Evolutionary conservation across 169 alveolate species (phyloP).

Genomic region (Eimeria acervulina): DNA sequence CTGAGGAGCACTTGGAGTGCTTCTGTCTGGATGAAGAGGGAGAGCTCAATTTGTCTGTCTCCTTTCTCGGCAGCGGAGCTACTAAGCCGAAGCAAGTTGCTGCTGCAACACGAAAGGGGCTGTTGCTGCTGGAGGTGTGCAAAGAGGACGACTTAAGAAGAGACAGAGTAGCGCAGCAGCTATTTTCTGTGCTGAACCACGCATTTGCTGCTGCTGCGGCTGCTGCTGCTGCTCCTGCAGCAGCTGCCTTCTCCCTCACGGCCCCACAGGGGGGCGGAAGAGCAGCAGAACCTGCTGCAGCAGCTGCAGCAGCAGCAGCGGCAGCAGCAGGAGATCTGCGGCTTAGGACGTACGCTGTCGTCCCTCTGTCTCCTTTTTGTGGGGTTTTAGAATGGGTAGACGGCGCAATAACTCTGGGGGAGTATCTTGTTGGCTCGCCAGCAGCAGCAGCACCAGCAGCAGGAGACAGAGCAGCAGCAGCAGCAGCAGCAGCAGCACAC

Average conservation of each 20-base stretch:
- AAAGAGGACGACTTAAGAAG: slow-evolving; percentile 78
- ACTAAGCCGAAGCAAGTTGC: slow-evolving; percentile 52
- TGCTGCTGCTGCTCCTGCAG: background rate
- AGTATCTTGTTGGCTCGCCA: slow-evolving; percentile 83
- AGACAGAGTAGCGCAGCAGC: slow-evolving; percentile 86
- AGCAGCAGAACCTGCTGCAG: background rate
- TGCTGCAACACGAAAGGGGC: slow-evolving; percentile 66
- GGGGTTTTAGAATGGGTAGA: slow-evolving; percentile 97
- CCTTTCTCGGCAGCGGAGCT: slow-evolving; percentile 46
- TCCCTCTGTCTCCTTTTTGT: slow-evolving; percentile 94
- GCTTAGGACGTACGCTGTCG: slow-evolving; percentile 92
- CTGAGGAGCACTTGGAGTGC: slow-evolving; percentile 3
- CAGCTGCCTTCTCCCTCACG: background rate
- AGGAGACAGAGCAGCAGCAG: slow-evolving; percentile 11
- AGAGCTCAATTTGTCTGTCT: background rate
- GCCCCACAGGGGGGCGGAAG: background rate
- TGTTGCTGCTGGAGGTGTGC: slow-evolving; percentile 71
- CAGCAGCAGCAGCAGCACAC: slow-evolving; percentile 86
- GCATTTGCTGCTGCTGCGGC: slow-evolving; percentile 62
- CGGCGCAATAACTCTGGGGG: slow-evolving; percentile 90
- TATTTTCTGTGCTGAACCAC: slow-evolving; percentile 81
- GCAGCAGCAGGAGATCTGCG: slow-evolving; percentile 23
- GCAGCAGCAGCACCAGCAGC: slow-evolving; percentile 38
- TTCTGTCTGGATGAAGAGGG: background rate
- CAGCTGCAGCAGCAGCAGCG: slow-evolving; percentile 20